These are phyloP conservation scores for Leishmania arabica DNA, from an alignment of 208 protist species.

Conservation along the genomic window DNA sequence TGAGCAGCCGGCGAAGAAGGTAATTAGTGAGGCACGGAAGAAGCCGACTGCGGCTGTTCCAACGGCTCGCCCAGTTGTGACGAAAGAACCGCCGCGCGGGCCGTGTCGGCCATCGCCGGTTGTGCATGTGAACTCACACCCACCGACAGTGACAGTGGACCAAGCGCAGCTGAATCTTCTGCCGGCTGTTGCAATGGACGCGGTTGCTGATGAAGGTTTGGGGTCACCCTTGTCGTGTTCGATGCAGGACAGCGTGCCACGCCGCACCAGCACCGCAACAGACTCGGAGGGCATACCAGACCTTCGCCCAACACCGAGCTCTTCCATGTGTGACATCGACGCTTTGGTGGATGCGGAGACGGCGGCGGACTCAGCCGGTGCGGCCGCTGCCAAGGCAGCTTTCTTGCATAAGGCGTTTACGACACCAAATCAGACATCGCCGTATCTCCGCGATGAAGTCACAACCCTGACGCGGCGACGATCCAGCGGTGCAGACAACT, in stretches of 20 bases:
- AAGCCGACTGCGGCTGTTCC: not conserved
- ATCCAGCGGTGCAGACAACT: not conserved
- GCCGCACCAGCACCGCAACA: not conserved
- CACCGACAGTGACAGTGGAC: too few relatives aligned
- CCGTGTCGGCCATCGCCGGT: not conserved
- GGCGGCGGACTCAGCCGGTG: not conserved
- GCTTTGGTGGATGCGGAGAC: not conserved
- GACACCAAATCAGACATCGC: conserved; percentile 10
- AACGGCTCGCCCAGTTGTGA: not conserved
- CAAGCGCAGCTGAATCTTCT: not conserved
- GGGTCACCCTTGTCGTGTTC: conserved; percentile 2
- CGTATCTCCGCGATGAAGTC: conserved; percentile 12
- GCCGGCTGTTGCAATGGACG: not conserved
- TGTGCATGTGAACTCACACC: not conserved
- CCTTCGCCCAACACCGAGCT: conserved; percentile 11
- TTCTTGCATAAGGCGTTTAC: not conserved
- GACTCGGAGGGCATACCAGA: conserved; percentile 8
- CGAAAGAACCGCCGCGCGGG: conserved; percentile 14
- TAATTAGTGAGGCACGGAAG: not conserved
- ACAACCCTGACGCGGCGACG: not conserved
- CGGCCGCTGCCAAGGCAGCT: too few relatives aligned
- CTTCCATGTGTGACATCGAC: not conserved
- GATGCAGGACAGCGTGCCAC: not conserved
- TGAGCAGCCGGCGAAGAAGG: not conserved
- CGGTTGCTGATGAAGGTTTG: not conserved